phyloP scores from a whole-genome alignment of 768 basidiomycete genomes.

The Astraeus odoratus region DNA sequence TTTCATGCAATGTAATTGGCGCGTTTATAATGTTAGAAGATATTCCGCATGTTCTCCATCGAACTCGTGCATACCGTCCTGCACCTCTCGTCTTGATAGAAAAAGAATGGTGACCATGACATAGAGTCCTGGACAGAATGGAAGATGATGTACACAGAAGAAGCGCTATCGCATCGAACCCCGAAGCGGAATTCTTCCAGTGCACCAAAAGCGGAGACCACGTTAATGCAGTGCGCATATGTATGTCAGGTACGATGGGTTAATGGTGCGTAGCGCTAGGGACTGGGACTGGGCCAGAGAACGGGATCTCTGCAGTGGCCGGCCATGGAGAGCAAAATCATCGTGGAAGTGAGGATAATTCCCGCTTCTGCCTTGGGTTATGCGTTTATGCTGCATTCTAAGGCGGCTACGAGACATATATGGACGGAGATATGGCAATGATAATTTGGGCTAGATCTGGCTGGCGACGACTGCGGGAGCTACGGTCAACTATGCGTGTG shows the following conservation, averaged over 20 bases:
- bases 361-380: too few relatives aligned
- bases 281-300: conserved; percentile 33
- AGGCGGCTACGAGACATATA: not conserved
- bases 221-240: conserved; percentile 31
- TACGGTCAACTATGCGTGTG: conserved; percentile 30
- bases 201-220: too few relatives aligned
- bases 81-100: conserved; percentile 27
- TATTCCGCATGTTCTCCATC: conserved; percentile 42
- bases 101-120: too few relatives aligned
- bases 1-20: conserved; percentile 39
- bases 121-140: too few relatives aligned
- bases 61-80: conserved; percentile 37
- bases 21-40: conserved; percentile 37
- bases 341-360: conserved; percentile 41
- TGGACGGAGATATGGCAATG: not conserved
- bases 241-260: conserved; percentile 43
- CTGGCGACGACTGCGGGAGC: conserved; percentile 13
- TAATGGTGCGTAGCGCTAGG: conserved; percentile 35
- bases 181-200: too few relatives aligned
- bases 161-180: too few relatives aligned
- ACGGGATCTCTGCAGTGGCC: conserved; percentile 39
- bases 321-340: conserved; percentile 38
- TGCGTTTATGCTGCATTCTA: not conserved
- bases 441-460: too few relatives aligned
- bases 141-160: too few relatives aligned